Base-by-base conservation (phyloP, 1,139 yeast genomes). In the Spencermartinsiella ligniputridi region DNA sequence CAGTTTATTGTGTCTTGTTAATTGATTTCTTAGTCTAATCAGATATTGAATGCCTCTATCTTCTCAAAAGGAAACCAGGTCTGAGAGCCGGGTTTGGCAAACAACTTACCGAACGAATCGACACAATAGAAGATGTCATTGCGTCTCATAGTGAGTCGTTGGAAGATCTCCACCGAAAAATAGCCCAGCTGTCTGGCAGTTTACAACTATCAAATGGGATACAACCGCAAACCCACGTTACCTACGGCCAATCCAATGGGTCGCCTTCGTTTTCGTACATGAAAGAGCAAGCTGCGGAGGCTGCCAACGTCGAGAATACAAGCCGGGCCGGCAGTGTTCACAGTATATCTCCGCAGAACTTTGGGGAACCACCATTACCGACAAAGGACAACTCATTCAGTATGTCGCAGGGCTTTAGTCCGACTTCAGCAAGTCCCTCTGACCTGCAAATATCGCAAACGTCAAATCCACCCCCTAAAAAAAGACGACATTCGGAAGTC, bases 1-100 rank as follows among this genome's bases (percentile, higher is more conserved):
- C 35, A 9, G 3, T n/a, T n/a, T n/a, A n/a, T 13, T 34, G 17
- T 25, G 15, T 3, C 13, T 24, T 8, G 33, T 18, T 2, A 22
- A 17, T 15, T 21, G 16, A 38, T 11, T 13, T 18, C 41, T 3
- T 18, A 18, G 18, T 24, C 16, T 15, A 12, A 19, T 16, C 15
- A 52, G 54, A 39, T 25, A 30, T 42, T 12, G 52, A 51, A 22
- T 54, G 57, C 35, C 42, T 47, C 2, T 54, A 54, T 30, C 40
- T 43, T 15, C 45, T 42, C 13, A 54, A 52, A 37, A 43, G 47
- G 35, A 54, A 52, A 32, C 57, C 57, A 1, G 57, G 57, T 6
- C 42, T 54, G 29, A 48, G 50, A 25, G 51, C 51, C 1, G 57
- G 57, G 19, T 54, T 49, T 37, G 57, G 57, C 6, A 53, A 51